A percentile compares a stretch with the other conserved stretches of the same genome.
Evolutionary conservation across 2,329 filamentous ascomycete species (phyloP).

Genomic region (Epichloe coenophiala): DNA sequence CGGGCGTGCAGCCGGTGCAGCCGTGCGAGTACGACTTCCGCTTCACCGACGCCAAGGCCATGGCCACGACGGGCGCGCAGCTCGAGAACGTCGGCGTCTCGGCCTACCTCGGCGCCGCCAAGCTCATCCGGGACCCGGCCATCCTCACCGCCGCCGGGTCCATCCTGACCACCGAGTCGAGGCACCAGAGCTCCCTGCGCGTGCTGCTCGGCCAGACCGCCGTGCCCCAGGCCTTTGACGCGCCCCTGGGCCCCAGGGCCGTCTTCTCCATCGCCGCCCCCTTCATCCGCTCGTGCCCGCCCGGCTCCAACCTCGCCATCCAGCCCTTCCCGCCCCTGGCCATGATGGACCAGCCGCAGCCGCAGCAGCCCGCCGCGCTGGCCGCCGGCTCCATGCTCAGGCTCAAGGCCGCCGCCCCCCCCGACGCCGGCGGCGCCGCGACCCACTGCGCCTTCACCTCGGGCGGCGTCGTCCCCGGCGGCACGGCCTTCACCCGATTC

Average conservation of each 20-base stretch:
- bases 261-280: conserved; percentile 62
- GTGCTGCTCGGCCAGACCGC: conserved; percentile 42
- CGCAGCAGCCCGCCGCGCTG: conserved; percentile 19
- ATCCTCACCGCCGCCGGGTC: conserved; percentile 54
- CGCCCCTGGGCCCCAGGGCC: conserved; percentile 50
- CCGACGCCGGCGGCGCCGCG: conserved; percentile 17
- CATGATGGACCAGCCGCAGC: conserved; percentile 20
- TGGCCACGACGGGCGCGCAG: conserved; percentile 56
- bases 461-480: conserved; percentile 39
- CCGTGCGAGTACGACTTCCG: conserved; percentile 62
- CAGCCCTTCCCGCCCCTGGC: conserved; percentile 45
- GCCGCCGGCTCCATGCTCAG: conserved; percentile 16
- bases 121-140: conserved; percentile 43
- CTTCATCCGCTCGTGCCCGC: conserved; percentile 59
- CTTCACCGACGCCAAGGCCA: conserved; percentile 49
- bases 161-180: conserved; percentile 60
- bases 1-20: conserved; percentile 50
- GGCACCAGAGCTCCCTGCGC: conserved; percentile 63
- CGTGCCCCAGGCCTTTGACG: conserved; percentile 57
- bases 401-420: conserved; percentile 32
- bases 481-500: conserved; percentile 47
- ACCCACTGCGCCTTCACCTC: conserved; percentile 56
- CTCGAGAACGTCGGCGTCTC: conserved; percentile 63
- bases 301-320: conserved; percentile 50
- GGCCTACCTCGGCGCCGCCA: conserved; percentile 60